A percentile compares a stretch with the other conserved stretches of the same genome.
Evolutionary conservation across 129 eudicot species (phyloP).

Genomic region (Gnaphalium uliginosum): DNA sequence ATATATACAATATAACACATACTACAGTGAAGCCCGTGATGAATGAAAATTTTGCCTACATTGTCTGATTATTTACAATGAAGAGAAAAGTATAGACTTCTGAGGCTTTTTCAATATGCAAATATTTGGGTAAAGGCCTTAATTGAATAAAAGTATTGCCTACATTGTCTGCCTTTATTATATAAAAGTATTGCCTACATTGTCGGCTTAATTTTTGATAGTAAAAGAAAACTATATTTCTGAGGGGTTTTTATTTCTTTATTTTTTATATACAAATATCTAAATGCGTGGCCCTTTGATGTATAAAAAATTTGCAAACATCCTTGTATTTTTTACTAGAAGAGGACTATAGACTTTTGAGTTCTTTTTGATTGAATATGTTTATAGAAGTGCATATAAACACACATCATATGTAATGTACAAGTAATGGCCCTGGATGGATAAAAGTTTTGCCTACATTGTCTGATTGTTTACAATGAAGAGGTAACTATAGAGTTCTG

Average conservation of each 20-base stretch:
- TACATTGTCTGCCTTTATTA: background rate
- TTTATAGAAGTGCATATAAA: too few species aligned
- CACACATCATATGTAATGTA: background rate
- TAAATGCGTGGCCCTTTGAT: too few species aligned
- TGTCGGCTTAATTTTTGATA: too few species aligned
- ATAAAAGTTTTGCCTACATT: slow-evolving; percentile 9
- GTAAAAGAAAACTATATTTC: too few species aligned
- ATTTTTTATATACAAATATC: too few species aligned
- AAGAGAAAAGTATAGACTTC: slow-evolving; percentile 6
- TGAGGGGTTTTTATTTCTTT: too few species aligned
- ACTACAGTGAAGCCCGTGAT: background rate
- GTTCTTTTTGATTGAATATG: too few species aligned
- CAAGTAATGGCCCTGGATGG: background rate
- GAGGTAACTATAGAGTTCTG: background rate
- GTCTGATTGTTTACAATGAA: background rate
- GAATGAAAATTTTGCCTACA: slow-evolving; percentile 8
- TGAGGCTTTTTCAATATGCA: background rate
- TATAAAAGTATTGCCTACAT: too few species aligned
- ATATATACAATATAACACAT: background rate
- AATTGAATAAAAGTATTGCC: background rate
- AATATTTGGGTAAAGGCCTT: background rate
- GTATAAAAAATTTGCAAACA: too few species aligned
- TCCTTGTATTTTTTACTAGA: too few species aligned
- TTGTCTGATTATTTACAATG: background rate
- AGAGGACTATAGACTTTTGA: too few species aligned